A percentile compares a stretch with the other conserved stretches of the same genome.
phyloP scores from a whole-genome alignment of 23 red algal genomes.

The Gracilariopsis chorda region DNA sequence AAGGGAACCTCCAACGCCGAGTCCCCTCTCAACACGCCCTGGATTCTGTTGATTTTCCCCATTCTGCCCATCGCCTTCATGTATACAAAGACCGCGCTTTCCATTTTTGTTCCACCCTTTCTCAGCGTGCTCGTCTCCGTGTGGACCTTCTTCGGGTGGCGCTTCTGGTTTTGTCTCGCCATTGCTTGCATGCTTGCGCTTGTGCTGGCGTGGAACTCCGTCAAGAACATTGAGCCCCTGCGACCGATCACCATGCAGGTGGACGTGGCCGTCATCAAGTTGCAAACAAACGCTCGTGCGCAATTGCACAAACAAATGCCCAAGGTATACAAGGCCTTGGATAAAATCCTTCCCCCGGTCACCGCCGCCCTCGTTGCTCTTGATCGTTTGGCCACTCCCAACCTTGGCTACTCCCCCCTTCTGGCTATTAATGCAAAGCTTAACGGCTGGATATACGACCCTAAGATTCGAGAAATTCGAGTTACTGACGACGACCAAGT shows the following conservation, averaged over 20 bases:
- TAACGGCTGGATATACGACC: slow-evolving; percentile 74
- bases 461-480: slow-evolving; percentile 52
- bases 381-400: slow-evolving; percentile 40
- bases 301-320: slow-evolving; percentile 51
- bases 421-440: slow-evolving; percentile 69
- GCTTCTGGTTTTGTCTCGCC: slow-evolving; percentile 69
- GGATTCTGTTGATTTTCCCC: slow-evolving; percentile 69
- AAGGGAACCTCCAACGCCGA: slow-evolving; percentile 70
- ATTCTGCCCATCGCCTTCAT: slow-evolving; percentile 72
- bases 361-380: slow-evolving; percentile 8
- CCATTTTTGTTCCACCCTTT: slow-evolving; percentile 33
- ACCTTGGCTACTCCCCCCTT: slow-evolving; percentile 63
- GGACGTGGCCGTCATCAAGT: slow-evolving; percentile 62
- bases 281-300: neutral
- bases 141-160: slow-evolving; percentile 71
- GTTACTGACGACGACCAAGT: neutral
- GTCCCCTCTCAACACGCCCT: slow-evolving; percentile 74
- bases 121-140: neutral
- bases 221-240: slow-evolving; percentile 58
- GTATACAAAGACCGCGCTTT: slow-evolving; percentile 66
- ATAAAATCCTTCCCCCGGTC: slow-evolving; percentile 56
- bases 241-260: slow-evolving; percentile 67
- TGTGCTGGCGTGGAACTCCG: slow-evolving; percentile 51
- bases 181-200: slow-evolving; percentile 17
- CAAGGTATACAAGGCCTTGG: slow-evolving; percentile 74